Percentiles rank a stretch among this genome's conserved stretches.
phyloP scores from a whole-genome alignment of 2,329 filamentous ascomycete species.

The Colletotrichum camelliae region DNA sequence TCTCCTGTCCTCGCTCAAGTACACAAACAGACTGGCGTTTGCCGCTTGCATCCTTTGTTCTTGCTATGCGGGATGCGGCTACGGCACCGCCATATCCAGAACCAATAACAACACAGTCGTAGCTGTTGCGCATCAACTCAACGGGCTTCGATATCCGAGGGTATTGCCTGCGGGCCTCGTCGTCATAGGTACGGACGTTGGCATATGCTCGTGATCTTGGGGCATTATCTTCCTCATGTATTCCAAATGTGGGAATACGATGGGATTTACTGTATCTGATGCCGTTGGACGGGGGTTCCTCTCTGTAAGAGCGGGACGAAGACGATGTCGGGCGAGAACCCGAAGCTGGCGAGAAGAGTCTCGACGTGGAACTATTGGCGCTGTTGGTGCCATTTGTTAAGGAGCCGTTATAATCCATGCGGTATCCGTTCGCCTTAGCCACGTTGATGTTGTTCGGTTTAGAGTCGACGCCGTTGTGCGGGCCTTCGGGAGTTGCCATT shows the following conservation, averaged over 20 bases:
- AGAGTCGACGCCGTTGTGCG: background rate
- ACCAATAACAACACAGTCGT: slow-evolving; percentile 72
- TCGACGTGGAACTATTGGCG: slow-evolving; percentile 2
- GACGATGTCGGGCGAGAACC: slow-evolving; percentile 14
- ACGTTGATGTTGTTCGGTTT: slow-evolving; percentile 5
- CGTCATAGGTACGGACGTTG: slow-evolving; percentile 30
- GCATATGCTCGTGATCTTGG: slow-evolving; percentile 37
- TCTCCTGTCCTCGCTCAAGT: slow-evolving; percentile 68
- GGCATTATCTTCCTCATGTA: slow-evolving; percentile 37
- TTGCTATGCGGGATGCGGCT: slow-evolving; percentile 68
- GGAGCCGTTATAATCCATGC: background rate
- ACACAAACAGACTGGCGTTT: slow-evolving; percentile 63
- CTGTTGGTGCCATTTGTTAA: background rate
- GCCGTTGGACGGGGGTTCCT: slow-evolving; percentile 20
- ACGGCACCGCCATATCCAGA: slow-evolving; percentile 73
- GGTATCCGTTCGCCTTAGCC: slow-evolving; percentile 7
- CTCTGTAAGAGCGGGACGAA: slow-evolving; percentile 17
- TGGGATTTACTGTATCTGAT: slow-evolving; percentile 26
- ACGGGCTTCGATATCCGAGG: slow-evolving; percentile 63
- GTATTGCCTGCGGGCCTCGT: slow-evolving; percentile 35
- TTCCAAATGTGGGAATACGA: slow-evolving; percentile 30
- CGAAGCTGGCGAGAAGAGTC: slow-evolving; percentile 10
- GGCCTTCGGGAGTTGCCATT: background rate
- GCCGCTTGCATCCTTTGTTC: slow-evolving; percentile 45
- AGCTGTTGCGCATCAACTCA: slow-evolving; percentile 60